These are phyloP conservation scores for Stemphylium vesicarium DNA, from an alignment of 2,329 filamentous ascomycete species.

Conservation along the genomic window DNA sequence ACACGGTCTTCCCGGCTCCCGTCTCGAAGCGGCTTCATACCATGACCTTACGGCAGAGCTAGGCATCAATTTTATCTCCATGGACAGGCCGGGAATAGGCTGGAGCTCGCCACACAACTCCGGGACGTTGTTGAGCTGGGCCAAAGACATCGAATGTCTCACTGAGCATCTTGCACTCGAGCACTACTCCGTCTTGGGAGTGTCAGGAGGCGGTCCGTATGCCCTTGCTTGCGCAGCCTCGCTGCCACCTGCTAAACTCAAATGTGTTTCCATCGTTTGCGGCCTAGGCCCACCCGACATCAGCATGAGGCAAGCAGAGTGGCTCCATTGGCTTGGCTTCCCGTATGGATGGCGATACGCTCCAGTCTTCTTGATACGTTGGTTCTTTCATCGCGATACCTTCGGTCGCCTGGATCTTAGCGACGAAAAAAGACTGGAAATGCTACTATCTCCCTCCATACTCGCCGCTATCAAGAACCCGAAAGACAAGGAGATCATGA, in stretches of 20 bases:
- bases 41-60: conserved; percentile 30
- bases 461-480: conserved; percentile 8
- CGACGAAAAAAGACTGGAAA: conserved; percentile 36
- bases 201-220: conserved; percentile 44
- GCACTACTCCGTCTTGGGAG: conserved; percentile 36
- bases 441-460: background rate
- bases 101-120: conserved; percentile 31
- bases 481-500: conserved; percentile 33
- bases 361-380: conserved; percentile 24
- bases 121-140: conserved; percentile 29
- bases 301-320: conserved; percentile 38
- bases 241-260: conserved; percentile 30
- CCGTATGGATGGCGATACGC: conserved; percentile 38
- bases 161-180: conserved; percentile 27
- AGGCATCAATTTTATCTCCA: conserved; percentile 32
- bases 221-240: conserved; percentile 37
- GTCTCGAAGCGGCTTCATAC: conserved; percentile 34
- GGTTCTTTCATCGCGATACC: conserved; percentile 32
- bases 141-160: conserved; percentile 33
- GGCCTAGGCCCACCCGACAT: conserved; percentile 47
- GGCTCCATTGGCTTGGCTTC: conserved; percentile 36
- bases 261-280: conserved; percentile 34
- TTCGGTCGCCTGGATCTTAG: conserved; percentile 39
- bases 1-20: conserved; percentile 41
- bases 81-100: conserved; percentile 39